Percentiles rank a stretch among this genome's conserved stretches.
Conservation (phyloP, 345 rosid genomes). For the Garcia nutans region DNA sequence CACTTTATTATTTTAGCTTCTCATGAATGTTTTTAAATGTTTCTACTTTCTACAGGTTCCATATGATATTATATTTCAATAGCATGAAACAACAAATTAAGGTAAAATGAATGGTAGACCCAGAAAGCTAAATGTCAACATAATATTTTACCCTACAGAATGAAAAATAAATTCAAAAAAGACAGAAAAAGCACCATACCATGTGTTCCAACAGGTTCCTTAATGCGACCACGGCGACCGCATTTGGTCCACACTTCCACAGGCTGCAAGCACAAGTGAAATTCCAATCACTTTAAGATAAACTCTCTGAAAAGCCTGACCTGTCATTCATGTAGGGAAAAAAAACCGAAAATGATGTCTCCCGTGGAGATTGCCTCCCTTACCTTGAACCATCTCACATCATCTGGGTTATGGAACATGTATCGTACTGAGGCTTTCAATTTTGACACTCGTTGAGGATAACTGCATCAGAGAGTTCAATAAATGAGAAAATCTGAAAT, state of each 20-base stretch:
- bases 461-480: conserved; percentile 47
- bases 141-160: background rate
- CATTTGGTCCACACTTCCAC: conserved; percentile 88
- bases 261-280: conserved; percentile 52
- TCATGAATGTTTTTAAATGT: background rate
- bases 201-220: conserved; percentile 94
- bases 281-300: conserved; percentile 7
- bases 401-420: conserved; percentile 94
- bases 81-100: background rate
- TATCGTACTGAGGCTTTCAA: conserved; percentile 75
- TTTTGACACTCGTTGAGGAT: conserved; percentile 90
- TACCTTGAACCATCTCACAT: conserved; percentile 98
- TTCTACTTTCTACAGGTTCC: background rate
- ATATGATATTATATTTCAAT: background rate
- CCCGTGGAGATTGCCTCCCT: background rate
- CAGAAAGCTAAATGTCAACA: background rate
- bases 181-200: conserved; percentile 47
- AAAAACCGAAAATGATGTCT: background rate
- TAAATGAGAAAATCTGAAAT: background rate
- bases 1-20: background rate
- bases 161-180: background rate
- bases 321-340: background rate
- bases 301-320: background rate
- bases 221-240: conserved; percentile 82
- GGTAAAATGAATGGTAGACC: background rate